phyloP scores from a whole-genome alignment of 306 rosid species.

The Casuarina glauca region DNA sequence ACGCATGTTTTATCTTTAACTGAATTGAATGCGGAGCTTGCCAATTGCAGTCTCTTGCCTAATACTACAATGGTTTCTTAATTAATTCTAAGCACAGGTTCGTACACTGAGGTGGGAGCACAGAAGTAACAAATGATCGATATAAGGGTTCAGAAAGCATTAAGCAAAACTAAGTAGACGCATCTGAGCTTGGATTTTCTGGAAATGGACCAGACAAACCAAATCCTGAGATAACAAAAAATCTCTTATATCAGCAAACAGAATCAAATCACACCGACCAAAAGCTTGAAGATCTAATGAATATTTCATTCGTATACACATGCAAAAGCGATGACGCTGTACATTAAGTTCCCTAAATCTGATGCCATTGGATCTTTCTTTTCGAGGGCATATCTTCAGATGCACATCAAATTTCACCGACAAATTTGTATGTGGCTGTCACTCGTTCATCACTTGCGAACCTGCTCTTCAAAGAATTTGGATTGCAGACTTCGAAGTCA shows the following conservation, averaged over 20 bases:
- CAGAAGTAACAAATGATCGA: neutral
- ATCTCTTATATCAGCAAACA: neutral
- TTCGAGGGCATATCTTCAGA: slow-evolving; percentile 8
- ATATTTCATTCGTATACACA: neutral
- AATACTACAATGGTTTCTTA: neutral
- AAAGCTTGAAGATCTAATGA: neutral
- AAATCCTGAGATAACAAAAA: neutral
- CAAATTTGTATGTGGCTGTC: slow-evolving; percentile 1
- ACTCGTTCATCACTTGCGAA: neutral
- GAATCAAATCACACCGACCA: neutral
- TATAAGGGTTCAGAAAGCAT: neutral
- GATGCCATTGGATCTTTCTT: neutral
- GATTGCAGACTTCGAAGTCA: neutral
- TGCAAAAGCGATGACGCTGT: slow-evolving; percentile 2
- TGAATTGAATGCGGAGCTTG: neutral
- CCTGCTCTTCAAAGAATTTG: neutral
- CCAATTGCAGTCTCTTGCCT: neutral
- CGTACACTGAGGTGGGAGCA: neutral
- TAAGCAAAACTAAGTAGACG: neutral
- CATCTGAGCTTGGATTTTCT: neutral
- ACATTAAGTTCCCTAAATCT: neutral
- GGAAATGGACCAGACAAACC: neutral
- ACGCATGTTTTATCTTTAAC: neutral
- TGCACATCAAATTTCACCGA: neutral
- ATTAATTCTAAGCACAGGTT: neutral